phyloP scores from a whole-genome alignment of 331 rosid species.

The Pyrus hybrid region DNA sequence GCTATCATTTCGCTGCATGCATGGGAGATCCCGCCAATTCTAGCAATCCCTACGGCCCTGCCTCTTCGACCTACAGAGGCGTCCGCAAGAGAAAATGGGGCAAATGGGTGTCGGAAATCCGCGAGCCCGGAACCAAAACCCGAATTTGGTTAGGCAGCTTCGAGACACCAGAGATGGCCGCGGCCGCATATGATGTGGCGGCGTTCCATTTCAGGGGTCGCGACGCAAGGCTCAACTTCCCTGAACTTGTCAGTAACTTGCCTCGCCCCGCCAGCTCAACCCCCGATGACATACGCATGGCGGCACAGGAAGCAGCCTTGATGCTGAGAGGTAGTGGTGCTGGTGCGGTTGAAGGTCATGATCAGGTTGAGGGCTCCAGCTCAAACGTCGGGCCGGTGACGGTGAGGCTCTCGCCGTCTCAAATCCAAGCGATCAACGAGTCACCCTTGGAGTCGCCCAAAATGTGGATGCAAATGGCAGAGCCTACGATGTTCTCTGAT shows the following conservation, averaged over 20 bases:
- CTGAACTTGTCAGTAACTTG: constrained; percentile 39
- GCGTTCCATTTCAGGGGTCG: constrained; percentile 70
- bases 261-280: constrained; percentile 60
- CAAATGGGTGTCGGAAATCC: too few relatives aligned
- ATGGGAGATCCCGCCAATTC: constrained; percentile 28
- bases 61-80: constrained; percentile 57
- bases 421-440: constrained; percentile 87
- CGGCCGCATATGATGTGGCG: constrained; percentile 77
- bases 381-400: constrained; percentile 17
- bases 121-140: too few relatives aligned
- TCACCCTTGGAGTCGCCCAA: constrained; percentile 80
- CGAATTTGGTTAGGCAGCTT: too few relatives aligned
- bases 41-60: constrained; percentile 25
- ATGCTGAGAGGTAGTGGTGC: constrained; percentile 21
- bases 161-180: constrained; percentile 90
- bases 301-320: constrained; percentile 76
- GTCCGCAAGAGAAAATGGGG: constrained; percentile 91
- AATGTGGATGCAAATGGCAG: too few relatives aligned
- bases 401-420: constrained; percentile 62
- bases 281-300: constrained; percentile 68
- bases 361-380: not conserved
- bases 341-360: not conserved
- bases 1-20: constrained; percentile 4
- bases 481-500: constrained; percentile 26
- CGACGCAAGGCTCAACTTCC: constrained; percentile 73